Percentiles rank a stretch among this genome's conserved stretches.
phyloP scores from a whole-genome alignment of 78 protist species.

The Dictyostelium purpureum region DNA sequence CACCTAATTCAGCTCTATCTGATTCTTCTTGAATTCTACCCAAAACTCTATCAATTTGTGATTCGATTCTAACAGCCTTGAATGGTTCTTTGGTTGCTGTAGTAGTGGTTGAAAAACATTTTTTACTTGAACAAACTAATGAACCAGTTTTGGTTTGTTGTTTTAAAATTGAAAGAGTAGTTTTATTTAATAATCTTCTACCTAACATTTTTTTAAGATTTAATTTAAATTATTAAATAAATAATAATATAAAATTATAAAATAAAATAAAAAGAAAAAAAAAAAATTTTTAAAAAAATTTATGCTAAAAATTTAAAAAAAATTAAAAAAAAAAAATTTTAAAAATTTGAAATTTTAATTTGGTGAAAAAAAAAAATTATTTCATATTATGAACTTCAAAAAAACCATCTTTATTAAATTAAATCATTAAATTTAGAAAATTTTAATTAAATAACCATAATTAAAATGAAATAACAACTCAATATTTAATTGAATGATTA shows the following conservation, averaged over 20 bases:
- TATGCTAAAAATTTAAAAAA: not conserved
- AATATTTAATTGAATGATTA: no score
- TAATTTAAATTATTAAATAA: not conserved
- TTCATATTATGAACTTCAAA: not conserved
- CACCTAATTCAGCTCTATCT: constrained; percentile 62
- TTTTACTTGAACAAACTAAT: no score
- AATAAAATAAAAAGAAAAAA: not conserved
- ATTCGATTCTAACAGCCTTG: not conserved
- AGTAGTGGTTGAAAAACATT: not conserved
- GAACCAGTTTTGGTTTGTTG: no score
- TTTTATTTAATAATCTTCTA: constrained; percentile 32
- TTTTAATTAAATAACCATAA: no score
- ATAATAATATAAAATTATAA: not conserved
- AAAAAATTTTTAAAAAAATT: not conserved
- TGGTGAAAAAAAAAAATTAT: not conserved
- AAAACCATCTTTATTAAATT: not conserved
- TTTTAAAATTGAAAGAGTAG: not conserved
- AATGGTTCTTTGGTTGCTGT: not conserved
- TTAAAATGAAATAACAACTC: no score
- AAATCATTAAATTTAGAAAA: no score
- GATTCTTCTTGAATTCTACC: constrained; percentile 80
- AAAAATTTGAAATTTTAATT: not conserved
- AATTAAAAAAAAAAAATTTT: not conserved
- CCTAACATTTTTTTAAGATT: constrained; percentile 14
- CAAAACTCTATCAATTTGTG: not conserved